phyloP scores from a whole-genome alignment of 495 filamentous ascomycete species.

The Aspergillus coremiiformis region DNA sequence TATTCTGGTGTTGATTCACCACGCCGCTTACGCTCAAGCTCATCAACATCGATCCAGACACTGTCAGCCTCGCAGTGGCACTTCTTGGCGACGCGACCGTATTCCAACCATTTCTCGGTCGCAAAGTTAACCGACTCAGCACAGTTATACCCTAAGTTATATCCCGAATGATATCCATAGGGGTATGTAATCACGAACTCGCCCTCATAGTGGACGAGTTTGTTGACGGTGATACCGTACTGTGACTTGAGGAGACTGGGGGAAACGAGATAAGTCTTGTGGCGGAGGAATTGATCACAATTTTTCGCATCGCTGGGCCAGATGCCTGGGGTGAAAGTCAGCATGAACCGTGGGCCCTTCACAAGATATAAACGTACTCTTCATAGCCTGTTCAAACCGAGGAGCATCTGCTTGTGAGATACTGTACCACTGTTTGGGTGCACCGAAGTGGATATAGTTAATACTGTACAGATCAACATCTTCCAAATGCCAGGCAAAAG shows the following conservation, averaged over 20 bases:
- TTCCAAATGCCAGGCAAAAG: conserved; percentile 97
- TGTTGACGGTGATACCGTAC: conserved; percentile 92
- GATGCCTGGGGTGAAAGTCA: conserved; percentile 41
- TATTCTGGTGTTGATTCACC: conserved; percentile 87
- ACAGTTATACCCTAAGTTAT: conserved; percentile 97
- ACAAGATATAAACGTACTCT: conserved; percentile 40
- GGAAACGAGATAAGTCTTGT: conserved; percentile 98
- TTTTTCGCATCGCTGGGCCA: conserved; percentile 97
- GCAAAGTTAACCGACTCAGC: conserved; percentile 99
- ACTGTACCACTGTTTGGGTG: conserved; percentile 99
- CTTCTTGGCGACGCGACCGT: conserved; percentile 94
- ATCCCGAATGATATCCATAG: conserved; percentile 97
- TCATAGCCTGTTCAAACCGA: conserved; percentile 91
- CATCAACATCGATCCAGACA: conserved; percentile 94
- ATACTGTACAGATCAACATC: conserved; percentile 99
- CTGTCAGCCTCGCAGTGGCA: conserved; percentile 94
- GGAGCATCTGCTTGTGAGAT: conserved; percentile 95
- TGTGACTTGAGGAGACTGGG: conserved; percentile 76
- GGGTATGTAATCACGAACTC: conserved; percentile 99
- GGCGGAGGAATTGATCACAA: conserved; percentile 91
- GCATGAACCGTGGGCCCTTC: background rate
- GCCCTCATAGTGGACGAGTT: conserved; percentile 88
- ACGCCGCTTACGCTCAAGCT: conserved; percentile 88
- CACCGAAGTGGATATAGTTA: conserved; percentile 98
- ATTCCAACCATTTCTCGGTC: conserved; percentile 85